Percentiles rank a stretch among this genome's conserved stretches.
These are phyloP conservation scores for Xylariaceae sp. DNA, from an alignment of 2,329 filamentous ascomycete species.

Conservation along the genomic window DNA sequence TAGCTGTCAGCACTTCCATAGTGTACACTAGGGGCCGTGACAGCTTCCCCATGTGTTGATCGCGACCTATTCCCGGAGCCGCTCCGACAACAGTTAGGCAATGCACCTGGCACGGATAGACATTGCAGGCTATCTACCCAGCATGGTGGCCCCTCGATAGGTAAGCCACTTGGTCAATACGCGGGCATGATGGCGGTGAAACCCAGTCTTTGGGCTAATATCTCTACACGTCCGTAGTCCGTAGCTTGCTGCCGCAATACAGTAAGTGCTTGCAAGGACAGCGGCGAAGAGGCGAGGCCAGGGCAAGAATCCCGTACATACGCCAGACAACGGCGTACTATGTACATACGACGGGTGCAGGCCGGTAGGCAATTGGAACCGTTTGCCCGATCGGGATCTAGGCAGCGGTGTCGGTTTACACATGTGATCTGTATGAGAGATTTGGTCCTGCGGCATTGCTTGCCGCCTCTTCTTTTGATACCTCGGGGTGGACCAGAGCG, in stretches of 20 bases:
- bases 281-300: not conserved
- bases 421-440: not conserved
- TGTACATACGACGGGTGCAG: not conserved
- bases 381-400: not conserved
- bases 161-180: too few species aligned
- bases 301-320: not conserved
- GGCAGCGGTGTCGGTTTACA: not conserved
- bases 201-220: not conserved
- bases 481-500: too few species aligned
- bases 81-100: not conserved
- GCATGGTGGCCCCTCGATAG: too few species aligned
- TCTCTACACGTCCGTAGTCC: too few species aligned
- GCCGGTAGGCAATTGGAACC: not conserved
- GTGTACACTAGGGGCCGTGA: not conserved
- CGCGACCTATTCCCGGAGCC: conserved; percentile 1
- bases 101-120: too few species aligned
- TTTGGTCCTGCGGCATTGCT: too few species aligned
- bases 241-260: too few species aligned
- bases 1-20: too few species aligned
- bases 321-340: too few species aligned
- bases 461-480: too few species aligned
- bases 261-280: not conserved
- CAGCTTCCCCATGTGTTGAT: conserved; percentile 10
- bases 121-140: too few species aligned
- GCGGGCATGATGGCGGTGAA: not conserved